phyloP scores from a whole-genome alignment of 192 early-diverging fungal species.

The Coemansia reversa region DNA sequence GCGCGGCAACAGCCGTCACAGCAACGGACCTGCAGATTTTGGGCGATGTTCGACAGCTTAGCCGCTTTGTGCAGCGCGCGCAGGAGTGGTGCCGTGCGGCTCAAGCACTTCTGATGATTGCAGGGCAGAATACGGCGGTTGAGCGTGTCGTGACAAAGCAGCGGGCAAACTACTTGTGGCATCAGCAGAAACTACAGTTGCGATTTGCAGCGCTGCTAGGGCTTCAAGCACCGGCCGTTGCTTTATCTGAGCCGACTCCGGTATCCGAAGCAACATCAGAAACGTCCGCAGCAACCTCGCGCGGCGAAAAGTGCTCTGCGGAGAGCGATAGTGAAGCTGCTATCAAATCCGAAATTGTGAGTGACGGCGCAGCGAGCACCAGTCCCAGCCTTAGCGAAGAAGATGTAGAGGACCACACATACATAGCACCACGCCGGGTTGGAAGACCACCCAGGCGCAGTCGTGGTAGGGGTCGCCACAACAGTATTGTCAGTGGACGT shows the following conservation, averaged over 20 bases:
- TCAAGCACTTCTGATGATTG: slow-evolving; percentile 39
- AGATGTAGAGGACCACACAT: slow-evolving; percentile 9
- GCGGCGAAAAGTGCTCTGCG: neutral
- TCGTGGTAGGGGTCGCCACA: slow-evolving; percentile 3
- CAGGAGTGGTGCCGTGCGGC: slow-evolving; percentile 44
- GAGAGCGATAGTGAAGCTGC: slow-evolving; percentile 12
- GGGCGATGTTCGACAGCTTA: slow-evolving; percentile 47
- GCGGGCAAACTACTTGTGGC: slow-evolving; percentile 29
- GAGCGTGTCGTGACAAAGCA: slow-evolving; percentile 25
- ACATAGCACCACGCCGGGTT: neutral
- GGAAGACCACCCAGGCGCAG: slow-evolving; percentile 19
- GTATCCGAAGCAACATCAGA: neutral
- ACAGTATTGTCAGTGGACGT: neutral
- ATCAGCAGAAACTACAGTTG: slow-evolving; percentile 24
- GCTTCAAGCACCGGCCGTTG: neutral
- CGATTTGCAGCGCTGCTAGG: slow-evolving; percentile 25
- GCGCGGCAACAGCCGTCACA: neutral
- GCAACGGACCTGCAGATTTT: slow-evolving; percentile 32
- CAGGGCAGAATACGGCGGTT: slow-evolving; percentile 26
- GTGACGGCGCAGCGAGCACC: neutral
- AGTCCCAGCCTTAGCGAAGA: slow-evolving; percentile 12
- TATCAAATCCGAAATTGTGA: neutral
- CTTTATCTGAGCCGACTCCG: neutral
- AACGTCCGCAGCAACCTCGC: neutral
- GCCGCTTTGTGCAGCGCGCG: slow-evolving; percentile 46